These are phyloP conservation scores for Hippophae rhamnoides DNA, from an alignment of 306 rosid species.

Conservation along the genomic window DNA sequence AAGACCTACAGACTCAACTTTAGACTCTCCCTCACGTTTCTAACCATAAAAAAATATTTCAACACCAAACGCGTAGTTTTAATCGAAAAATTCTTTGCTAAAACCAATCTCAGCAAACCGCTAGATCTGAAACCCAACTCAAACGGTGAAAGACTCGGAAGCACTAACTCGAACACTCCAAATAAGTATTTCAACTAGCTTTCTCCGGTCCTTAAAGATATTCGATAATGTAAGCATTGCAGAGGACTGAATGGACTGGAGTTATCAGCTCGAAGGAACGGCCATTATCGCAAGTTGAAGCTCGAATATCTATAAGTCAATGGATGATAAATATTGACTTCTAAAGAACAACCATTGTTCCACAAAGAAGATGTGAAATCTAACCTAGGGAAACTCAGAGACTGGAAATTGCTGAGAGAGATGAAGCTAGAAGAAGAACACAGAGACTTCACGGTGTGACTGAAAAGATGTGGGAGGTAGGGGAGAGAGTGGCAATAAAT, in stretches of 20 bases:
- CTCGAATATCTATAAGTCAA: conserved; percentile 9
- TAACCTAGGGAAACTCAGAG: neutral
- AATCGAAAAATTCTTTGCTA: conserved; percentile 6
- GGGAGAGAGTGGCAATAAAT: conserved; percentile 40
- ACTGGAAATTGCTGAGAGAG: neutral
- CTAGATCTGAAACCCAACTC: conserved; percentile 31
- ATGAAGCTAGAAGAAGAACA: conserved; percentile 12
- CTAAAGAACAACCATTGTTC: conserved; percentile 9
- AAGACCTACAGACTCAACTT: conserved; percentile 19
- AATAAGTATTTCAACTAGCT: neutral
- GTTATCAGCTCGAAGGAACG: conserved; percentile 7
- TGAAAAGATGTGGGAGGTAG: neutral
- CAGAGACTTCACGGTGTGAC: conserved; percentile 3
- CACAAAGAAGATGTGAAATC: neutral
- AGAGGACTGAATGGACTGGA: conserved; percentile 5
- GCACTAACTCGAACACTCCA: conserved; percentile 1
- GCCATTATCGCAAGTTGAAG: conserved; percentile 23
- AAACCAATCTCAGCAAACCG: conserved; percentile 12
- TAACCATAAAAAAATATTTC: conserved; percentile 19
- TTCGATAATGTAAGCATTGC: neutral
- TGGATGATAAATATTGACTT: conserved; percentile 18
- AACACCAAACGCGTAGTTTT: conserved; percentile 17
- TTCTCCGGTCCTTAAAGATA: neutral
- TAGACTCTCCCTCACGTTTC: conserved; percentile 14
- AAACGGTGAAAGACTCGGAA: conserved; percentile 5